A percentile compares a stretch with the other conserved stretches of the same genome.
These are phyloP conservation scores for Imleria badia DNA, from an alignment of 768 basidiomycete genomes.

Conservation along the genomic window DNA sequence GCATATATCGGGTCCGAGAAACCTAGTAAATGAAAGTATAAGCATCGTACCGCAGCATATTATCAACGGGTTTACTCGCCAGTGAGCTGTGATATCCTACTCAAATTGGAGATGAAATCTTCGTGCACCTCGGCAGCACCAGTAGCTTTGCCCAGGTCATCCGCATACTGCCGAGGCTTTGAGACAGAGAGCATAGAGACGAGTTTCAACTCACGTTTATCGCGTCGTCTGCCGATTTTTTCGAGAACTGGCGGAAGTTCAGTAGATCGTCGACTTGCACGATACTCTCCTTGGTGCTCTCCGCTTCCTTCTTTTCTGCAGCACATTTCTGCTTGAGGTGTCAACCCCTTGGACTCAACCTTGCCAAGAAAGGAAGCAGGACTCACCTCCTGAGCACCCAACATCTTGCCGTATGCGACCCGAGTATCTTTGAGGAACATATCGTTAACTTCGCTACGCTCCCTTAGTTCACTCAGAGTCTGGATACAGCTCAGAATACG, in stretches of 20 bases:
- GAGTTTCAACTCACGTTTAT: slow-evolving; percentile 53
- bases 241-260: slow-evolving; percentile 91
- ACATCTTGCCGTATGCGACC: slow-evolving; percentile 91
- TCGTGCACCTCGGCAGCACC: slow-evolving; percentile 81
- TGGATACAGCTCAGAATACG: slow-evolving; percentile 96
- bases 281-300: slow-evolving; percentile 59
- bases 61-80: slow-evolving; percentile 43
- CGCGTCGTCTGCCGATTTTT: slow-evolving; percentile 81
- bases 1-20: slow-evolving; percentile 99
- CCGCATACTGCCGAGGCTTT: slow-evolving; percentile 62
- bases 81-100: slow-evolving; percentile 90
- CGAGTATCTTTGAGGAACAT: slow-evolving; percentile 87
- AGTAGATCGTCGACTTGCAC: slow-evolving; percentile 94
- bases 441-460: slow-evolving; percentile 55
- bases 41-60: background rate
- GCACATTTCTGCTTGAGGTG: slow-evolving; percentile 68
- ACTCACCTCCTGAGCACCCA: slow-evolving; percentile 87
- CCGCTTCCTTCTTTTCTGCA: slow-evolving; percentile 85
- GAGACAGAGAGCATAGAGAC: background rate
- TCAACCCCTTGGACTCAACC: background rate
- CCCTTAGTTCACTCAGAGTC: slow-evolving; percentile 79
- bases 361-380: background rate
- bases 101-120: slow-evolving; percentile 93
- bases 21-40: slow-evolving; percentile 42
- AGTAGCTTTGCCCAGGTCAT: slow-evolving; percentile 87